Evolutionary conservation across 352 stramenopile genomes (phyloP).

Genomic region (Pythium guiyangense): DNA sequence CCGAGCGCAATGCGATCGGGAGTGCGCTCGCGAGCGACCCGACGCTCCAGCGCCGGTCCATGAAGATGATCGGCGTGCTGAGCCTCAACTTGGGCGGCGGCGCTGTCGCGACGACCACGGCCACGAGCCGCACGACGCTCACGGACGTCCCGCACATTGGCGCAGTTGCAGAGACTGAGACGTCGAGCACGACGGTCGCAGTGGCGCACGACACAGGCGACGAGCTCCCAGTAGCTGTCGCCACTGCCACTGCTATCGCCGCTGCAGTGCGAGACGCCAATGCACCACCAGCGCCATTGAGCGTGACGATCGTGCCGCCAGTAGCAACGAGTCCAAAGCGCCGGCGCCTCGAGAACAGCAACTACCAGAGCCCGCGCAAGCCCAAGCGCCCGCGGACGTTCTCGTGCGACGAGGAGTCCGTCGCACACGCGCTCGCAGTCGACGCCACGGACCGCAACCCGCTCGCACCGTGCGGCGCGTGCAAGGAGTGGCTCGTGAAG

Average conservation of each 20-base stretch:
- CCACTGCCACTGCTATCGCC: too few species aligned
- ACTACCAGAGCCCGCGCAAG: conserved; percentile 31
- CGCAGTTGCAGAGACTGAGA: too few species aligned
- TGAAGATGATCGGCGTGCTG: conserved; percentile 96
- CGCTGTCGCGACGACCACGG: conserved; percentile 1
- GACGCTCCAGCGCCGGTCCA: conserved; percentile 86
- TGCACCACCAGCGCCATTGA: too few species aligned
- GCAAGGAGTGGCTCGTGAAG: too few species aligned
- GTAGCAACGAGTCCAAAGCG: conserved; percentile 2
- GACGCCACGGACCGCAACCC: conserved; percentile 90
- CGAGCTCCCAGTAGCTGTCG: too few species aligned
- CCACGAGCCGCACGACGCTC: too few species aligned
- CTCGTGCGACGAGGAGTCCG: conserved; percentile 64
- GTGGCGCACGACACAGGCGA: too few species aligned
- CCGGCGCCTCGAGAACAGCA: conserved; percentile 10
- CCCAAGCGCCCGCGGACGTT: conserved; percentile 83
- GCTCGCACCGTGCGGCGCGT: conserved; percentile 95
- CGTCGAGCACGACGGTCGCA: too few species aligned
- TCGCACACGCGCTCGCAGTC: conserved; percentile 16
- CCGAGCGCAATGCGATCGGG: conserved; percentile 98
- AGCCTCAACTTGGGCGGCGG: conserved; percentile 63
- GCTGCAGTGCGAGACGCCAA: too few species aligned
- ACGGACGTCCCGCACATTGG: too few species aligned
- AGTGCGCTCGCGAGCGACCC: conserved; percentile 94
- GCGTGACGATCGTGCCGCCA: too few species aligned